These are phyloP conservation scores for Fusarium sp. DNA, from an alignment of 2,329 filamentous ascomycete genomes.

Conservation along the genomic window DNA sequence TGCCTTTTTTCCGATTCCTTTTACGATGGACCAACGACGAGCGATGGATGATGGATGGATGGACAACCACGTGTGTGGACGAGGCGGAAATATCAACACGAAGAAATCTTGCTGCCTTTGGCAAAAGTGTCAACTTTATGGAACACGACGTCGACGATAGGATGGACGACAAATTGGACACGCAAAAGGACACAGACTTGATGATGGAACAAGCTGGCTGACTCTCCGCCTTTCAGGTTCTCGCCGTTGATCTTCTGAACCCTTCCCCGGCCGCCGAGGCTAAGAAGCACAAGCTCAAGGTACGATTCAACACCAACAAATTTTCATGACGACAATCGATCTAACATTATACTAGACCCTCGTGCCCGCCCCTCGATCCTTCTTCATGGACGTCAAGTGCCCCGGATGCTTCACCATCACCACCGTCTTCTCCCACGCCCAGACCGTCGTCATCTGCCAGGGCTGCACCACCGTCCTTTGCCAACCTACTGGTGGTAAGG, in stretches of 20 bases:
- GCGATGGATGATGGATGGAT: constrained; percentile 39
- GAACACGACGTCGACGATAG: constrained; percentile 22
- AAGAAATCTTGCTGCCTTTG: constrained; percentile 17
- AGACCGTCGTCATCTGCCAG: constrained; percentile 99
- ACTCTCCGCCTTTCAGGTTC: constrained; percentile 76
- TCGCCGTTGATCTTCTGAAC: constrained; percentile 99
- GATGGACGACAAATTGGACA: constrained; percentile 19
- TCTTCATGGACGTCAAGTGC: constrained; percentile 99
- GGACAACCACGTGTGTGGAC: constrained; percentile 30
- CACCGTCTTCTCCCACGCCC: constrained; percentile 99
- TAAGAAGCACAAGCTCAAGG: constrained; percentile 99
- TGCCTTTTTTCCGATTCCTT: constrained; percentile 32
- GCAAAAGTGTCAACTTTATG: constrained; percentile 35
- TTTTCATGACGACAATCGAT: constrained; percentile 29
- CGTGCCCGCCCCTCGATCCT: constrained; percentile 95
- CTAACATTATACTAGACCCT: constrained; percentile 73
- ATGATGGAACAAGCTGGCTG: constrained; percentile 55
- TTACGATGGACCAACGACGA: constrained; percentile 37
- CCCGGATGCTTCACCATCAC: constrained; percentile 99
- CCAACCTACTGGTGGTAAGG: constrained; percentile 99
- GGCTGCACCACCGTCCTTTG: constrained; percentile 99
- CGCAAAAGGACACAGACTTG: constrained; percentile 20
- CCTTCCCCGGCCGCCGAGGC: constrained; percentile 96
- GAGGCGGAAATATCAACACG: constrained; percentile 34
- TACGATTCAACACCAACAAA: constrained; percentile 58